Percentiles rank a stretch among this genome's conserved stretches.
phyloP scores from a whole-genome alignment of 768 basidiomycete species.

The Serpula lacrymans region DNA sequence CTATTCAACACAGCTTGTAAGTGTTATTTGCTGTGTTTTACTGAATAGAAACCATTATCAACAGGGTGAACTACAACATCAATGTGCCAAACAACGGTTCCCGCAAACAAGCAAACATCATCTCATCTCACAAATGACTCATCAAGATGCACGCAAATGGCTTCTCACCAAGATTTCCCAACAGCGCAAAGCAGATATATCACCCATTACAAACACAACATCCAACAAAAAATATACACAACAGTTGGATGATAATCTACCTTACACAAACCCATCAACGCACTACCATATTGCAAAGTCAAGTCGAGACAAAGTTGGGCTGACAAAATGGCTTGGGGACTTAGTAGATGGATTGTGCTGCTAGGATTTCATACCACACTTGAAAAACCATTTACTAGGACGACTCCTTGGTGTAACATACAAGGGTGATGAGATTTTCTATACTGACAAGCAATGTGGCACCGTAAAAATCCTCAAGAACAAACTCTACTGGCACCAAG shows the following conservation, averaged over 20 bases:
- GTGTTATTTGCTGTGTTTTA: too few relatives aligned
- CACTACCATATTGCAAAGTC: constrained; percentile 22
- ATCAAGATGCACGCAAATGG: constrained; percentile 16
- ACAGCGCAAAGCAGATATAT: too few relatives aligned
- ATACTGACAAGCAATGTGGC: too few relatives aligned
- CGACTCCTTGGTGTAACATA: constrained; percentile 3
- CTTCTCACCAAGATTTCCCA: constrained; percentile 15
- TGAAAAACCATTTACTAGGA: constrained; percentile 11
- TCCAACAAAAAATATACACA: not conserved
- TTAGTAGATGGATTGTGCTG: constrained; percentile 6
- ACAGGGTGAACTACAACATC: constrained; percentile 38
- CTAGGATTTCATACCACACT: constrained; percentile 28
- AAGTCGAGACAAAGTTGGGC: not conserved
- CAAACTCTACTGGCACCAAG: too few relatives aligned
- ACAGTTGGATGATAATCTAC: too few relatives aligned
- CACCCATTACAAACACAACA: too few relatives aligned
- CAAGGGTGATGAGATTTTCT: constrained; percentile 12
- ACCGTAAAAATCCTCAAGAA: too few relatives aligned
- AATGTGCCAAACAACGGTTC: constrained; percentile 32
- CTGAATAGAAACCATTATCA: not conserved
- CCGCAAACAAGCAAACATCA: constrained; percentile 31
- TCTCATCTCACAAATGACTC: constrained; percentile 24
- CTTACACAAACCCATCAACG: not conserved
- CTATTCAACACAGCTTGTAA: constrained; percentile 31
- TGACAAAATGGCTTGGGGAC: constrained; percentile 11